phyloP scores from a whole-genome alignment of 2,329 filamentous ascomycete species.

The Periconia digitata region DNA sequence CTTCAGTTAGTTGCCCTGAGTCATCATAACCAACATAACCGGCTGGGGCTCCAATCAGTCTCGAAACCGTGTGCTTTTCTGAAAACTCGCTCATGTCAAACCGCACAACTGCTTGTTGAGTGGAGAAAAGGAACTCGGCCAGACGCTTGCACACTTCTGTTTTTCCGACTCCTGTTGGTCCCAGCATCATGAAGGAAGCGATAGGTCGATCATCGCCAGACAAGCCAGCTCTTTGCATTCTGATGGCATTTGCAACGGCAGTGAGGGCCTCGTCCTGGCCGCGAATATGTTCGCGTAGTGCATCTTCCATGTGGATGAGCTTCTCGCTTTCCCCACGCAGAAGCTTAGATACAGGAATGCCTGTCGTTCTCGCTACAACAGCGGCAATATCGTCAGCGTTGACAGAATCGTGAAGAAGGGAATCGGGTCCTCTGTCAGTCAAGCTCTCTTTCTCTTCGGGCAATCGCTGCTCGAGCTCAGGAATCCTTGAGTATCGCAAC shows the following conservation, averaged over 20 bases:
- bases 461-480: slow-evolving; percentile 74
- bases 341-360: slow-evolving; percentile 89
- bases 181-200: slow-evolving; percentile 96
- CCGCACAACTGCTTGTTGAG: slow-evolving; percentile 83
- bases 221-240: slow-evolving; percentile 88
- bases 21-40: slow-evolving; percentile 98
- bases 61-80: slow-evolving; percentile 93
- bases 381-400: slow-evolving; percentile 90
- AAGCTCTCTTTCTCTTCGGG: slow-evolving; percentile 66
- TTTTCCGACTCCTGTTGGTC: slow-evolving; percentile 94
- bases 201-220: slow-evolving; percentile 89
- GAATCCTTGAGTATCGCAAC: slow-evolving; percentile 84
- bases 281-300: slow-evolving; percentile 76
- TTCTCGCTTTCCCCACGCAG: slow-evolving; percentile 94
- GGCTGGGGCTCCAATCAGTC: slow-evolving; percentile 88
- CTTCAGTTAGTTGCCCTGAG: slow-evolving; percentile 92
- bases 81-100: slow-evolving; percentile 99
- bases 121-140: slow-evolving; percentile 89
- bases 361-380: slow-evolving; percentile 87
- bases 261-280: slow-evolving; percentile 93
- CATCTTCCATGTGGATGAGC: slow-evolving; percentile 93
- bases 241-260: slow-evolving; percentile 88
- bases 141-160: slow-evolving; percentile 97
- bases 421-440: slow-evolving; percentile 45
- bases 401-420: slow-evolving; percentile 89